Conservation (phyloP, 2,329 filamentous ascomycete species). For the Talaromyces sp. region DNA sequence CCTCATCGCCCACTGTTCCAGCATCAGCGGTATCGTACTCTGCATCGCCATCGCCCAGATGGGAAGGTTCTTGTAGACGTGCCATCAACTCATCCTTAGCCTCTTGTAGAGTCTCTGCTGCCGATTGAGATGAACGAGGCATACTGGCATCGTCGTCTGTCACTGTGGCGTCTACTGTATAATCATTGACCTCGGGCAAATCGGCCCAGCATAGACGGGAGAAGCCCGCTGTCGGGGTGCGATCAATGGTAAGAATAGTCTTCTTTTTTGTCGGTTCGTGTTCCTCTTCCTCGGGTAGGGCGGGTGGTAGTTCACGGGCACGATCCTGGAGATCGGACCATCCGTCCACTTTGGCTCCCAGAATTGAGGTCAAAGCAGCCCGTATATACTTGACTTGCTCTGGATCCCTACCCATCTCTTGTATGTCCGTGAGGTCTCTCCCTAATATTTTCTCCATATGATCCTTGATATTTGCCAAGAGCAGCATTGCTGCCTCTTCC, state of each 20-base stretch:
- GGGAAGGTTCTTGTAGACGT: conserved; percentile 49
- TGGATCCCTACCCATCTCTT: conserved; percentile 50
- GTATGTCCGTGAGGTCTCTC: conserved; percentile 46
- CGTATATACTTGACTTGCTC: conserved; percentile 50
- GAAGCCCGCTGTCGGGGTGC: conserved; percentile 43
- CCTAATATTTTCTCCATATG: conserved; percentile 52
- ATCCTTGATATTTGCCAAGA: conserved; percentile 52
- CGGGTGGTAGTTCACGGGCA: conserved; percentile 40
- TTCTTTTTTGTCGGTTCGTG: conserved; percentile 41
- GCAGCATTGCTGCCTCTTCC: conserved; percentile 50
- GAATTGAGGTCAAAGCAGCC: conserved; percentile 46
- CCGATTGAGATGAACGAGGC: conserved; percentile 51
- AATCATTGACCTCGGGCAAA: conserved; percentile 48
- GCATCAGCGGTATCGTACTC: conserved; percentile 46
- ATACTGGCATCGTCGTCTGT: conserved; percentile 51
- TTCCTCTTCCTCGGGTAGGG: conserved; percentile 32
- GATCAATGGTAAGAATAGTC: conserved; percentile 46
- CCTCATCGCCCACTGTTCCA: conserved; percentile 47
- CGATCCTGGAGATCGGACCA: conserved; percentile 47
- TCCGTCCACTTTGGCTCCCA: conserved; percentile 49
- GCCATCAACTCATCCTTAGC: conserved; percentile 56
- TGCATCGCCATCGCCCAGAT: conserved; percentile 43
- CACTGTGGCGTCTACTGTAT: conserved; percentile 42
- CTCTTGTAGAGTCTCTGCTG: conserved; percentile 53
- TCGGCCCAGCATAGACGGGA: conserved; percentile 47